Evolutionary conservation across 2,329 filamentous ascomycete species (phyloP), one percentile per base, ranked within the genome.

Genomic region (Penicillium aurantiogriseum): DNA sequence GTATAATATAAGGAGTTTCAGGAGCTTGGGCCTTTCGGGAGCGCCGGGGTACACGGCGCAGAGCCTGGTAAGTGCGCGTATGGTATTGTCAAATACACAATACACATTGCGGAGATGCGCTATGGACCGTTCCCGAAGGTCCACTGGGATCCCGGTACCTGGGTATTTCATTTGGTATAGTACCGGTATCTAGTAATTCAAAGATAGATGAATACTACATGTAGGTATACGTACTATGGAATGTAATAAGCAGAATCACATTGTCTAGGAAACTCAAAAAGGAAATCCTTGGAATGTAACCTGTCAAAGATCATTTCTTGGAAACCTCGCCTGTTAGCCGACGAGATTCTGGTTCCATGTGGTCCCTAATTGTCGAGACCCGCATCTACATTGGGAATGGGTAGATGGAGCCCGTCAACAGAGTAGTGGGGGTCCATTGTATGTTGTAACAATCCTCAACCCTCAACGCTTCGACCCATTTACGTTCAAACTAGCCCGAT

Each of bases 81-180:
- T 42, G 38, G 53, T 44, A 51, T 23, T 39, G 36, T 23, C 6
- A 23, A 23, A 23, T 23, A 23, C 23, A 47, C 25, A 21, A 54
- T 53, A 5, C 17, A 63, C 42, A 27, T n/a, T 48, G 57, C 54
- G 61, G 61, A 62, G 58, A 39, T 57, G 52, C 56, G 46, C 49
- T 59, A 59, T 54, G 39, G 46, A 50, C 40, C 60, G 52, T 60
- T 61, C 58, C 58, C 60, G 60, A 45, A 45, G 60, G 49, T 51
- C 60, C 60, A 56, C 42, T 58, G 45, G 40, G 56, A 60, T 59
- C 60, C 62, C 54, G 59, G 63, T 66, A 59, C 56, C 55, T 63
- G 60, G 60, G 60, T 59, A 51, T 56, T 51, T 46, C 11, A 33
- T 45, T 35, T 43, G 23, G 23, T 42, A 33, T 5, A 15, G 5